phyloP scores from a whole-genome alignment of 2,329 filamentous ascomycete species.

The Grosmannia serpens region DNA sequence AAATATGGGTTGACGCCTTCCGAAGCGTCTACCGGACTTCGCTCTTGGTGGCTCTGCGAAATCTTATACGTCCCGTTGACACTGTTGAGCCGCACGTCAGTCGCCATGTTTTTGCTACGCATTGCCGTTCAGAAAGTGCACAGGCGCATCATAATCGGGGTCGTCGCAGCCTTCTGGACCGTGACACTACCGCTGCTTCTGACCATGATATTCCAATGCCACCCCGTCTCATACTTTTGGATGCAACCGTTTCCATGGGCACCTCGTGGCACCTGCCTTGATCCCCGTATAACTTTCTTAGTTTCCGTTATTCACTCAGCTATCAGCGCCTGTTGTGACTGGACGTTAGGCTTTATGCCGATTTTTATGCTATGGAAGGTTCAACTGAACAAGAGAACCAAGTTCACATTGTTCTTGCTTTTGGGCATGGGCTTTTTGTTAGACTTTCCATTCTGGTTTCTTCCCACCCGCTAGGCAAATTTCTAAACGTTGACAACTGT shows the following conservation, averaged over 20 bases:
- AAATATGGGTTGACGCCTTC: conserved; percentile 12
- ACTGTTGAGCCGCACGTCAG: conserved; percentile 26
- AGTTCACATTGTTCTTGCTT: conserved; percentile 32
- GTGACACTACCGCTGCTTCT: conserved; percentile 9
- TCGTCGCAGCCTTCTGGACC: conserved; percentile 20
- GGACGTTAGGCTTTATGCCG: conserved; percentile 36
- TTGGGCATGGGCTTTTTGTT: conserved; percentile 39
- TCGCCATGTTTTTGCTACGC: conserved; percentile 28
- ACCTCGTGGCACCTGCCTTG: conserved; percentile 26
- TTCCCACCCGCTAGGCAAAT: neutral
- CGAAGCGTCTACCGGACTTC: conserved; percentile 18
- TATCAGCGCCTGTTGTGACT: conserved; percentile 37
- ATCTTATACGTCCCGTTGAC: conserved; percentile 28
- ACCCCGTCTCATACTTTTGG: conserved; percentile 37
- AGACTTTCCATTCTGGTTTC: conserved; percentile 8
- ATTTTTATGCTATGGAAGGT: conserved; percentile 39
- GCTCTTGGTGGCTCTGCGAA: conserved; percentile 28
- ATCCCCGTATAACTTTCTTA: conserved; percentile 25
- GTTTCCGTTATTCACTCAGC: conserved; percentile 34
- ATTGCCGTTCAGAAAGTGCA: conserved; percentile 24
- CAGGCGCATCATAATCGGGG: conserved; percentile 24
- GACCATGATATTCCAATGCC: conserved; percentile 32
- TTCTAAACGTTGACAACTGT: neutral
- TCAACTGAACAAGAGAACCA: conserved; percentile 34
- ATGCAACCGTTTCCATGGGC: conserved; percentile 19